Evolutionary conservation across 495 filamentous ascomycete species (phyloP), one percentile per base, ranked within the genome.

Genomic region (Massariosphaeria phaeospora): DNA sequence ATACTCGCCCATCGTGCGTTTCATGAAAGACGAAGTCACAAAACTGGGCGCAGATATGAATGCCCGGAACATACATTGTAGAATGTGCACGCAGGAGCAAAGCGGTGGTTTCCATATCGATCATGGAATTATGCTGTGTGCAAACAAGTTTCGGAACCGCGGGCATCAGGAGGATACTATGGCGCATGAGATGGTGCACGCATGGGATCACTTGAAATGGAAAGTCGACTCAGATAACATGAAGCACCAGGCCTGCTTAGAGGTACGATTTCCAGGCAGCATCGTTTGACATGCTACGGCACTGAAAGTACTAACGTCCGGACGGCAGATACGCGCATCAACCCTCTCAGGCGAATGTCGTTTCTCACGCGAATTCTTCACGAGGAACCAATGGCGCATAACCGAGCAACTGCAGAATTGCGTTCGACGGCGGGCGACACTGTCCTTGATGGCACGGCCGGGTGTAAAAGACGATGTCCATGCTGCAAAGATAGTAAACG

Each of bases 151-250:
- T 68, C 72, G 80, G 40, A 79, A 85, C 63, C 75, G 79, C 40
- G 76, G 80, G 1, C 86, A 94, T 63, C 64, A 94, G 58, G 93
- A 98, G 74, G 93, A 98, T 67, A 95, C 89, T 27, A 74, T 98
- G 65, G 85, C 93, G 35, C 93, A 98, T 72, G 93, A 98, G 74
- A 90, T 98, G 85, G 84, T 98, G 48, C 93, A 98, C 73, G 91
- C 90, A 8, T 97, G 88, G 74, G 93, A 98, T 66, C 86, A 95
- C 69, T 66, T 96, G 62, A 69, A 90, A 57, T 98, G 88, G 73
- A 89, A 95, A 70, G 82, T 95, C 30, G 82, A 98, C 59, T 88
- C 83, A 79, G 70, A 71, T 3, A 82, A 88, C 60, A 66, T 98
- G 70, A 81, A 84, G 67, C 93, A 97, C 73, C 85, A 89, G 33